These are phyloP conservation scores for Hirsutella minnesotensis DNA, from an alignment of 2,329 filamentous ascomycete species.

Conservation along the genomic window DNA sequence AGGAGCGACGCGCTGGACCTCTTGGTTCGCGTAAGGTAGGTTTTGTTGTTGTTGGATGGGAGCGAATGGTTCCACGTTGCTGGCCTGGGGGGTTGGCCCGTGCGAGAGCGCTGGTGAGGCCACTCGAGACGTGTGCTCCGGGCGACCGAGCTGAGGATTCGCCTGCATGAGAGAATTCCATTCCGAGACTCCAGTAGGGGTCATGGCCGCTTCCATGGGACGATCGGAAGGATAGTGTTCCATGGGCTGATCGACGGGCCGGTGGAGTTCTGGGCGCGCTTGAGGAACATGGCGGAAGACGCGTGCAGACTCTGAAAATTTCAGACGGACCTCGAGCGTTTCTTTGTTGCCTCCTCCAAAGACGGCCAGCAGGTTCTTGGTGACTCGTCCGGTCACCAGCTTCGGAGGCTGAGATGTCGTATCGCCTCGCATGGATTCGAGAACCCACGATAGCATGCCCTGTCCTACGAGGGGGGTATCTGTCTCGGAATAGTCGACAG, in stretches of 20 bases:
- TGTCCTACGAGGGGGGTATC: slow-evolving; percentile 90
- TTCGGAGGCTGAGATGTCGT: slow-evolving; percentile 46
- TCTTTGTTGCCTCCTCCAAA: slow-evolving; percentile 77
- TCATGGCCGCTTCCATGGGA: slow-evolving; percentile 24
- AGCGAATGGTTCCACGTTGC: slow-evolving; percentile 16
- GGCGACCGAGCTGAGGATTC: slow-evolving; percentile 43
- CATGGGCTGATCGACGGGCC: slow-evolving; percentile 4
- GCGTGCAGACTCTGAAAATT: slow-evolving; percentile 65
- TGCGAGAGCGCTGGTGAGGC: slow-evolving; percentile 26
- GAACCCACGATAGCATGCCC: slow-evolving; percentile 80
- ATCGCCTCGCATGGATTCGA: slow-evolving; percentile 33
- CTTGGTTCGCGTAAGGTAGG: slow-evolving; percentile 9
- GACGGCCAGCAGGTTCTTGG: slow-evolving; percentile 71
- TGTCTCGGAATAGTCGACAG: slow-evolving; percentile 90
- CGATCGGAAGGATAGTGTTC: slow-evolving; percentile 7
- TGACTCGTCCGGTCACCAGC: slow-evolving; percentile 81
- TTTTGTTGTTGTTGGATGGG: slow-evolving; percentile 8
- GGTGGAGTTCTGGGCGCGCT: slow-evolving; percentile 10
- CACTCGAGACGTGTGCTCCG: slow-evolving; percentile 17
- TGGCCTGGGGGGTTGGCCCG: slow-evolving; percentile 5
- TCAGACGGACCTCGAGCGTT: slow-evolving; percentile 86
- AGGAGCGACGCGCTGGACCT: slow-evolving; percentile 23
- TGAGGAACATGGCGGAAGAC: slow-evolving; percentile 22
- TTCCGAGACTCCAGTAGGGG: slow-evolving; percentile 53
- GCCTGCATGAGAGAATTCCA: slow-evolving; percentile 70